phyloP scores from a whole-genome alignment of 192 early-diverging fungal species.

The Chytriomyces hyalinus region DNA sequence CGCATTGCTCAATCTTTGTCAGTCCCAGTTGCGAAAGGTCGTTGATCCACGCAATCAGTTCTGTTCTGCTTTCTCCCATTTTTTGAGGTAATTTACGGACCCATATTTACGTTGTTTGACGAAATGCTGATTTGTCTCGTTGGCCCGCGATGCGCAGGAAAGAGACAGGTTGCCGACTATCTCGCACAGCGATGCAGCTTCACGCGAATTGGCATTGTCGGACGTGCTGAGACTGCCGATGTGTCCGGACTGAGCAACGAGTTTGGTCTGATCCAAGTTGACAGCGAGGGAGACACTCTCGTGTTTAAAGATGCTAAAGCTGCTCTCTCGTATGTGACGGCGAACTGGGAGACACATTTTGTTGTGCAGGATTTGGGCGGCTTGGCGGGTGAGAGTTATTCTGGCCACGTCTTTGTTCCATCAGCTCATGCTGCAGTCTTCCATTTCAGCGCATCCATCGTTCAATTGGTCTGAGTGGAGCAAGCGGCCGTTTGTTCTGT shows the following conservation, averaged over 20 bases:
- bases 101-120: background rate
- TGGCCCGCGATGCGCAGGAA: constrained; percentile 71
- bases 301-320: constrained; percentile 63
- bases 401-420: too few relatives aligned
- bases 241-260: background rate
- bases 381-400: too few relatives aligned
- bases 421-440: constrained; percentile 40
- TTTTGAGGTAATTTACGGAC: background rate
- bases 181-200: constrained; percentile 62
- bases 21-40: constrained; percentile 88
- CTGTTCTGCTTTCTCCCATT: constrained; percentile 60
- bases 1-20: constrained; percentile 94
- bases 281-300: background rate
- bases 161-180: constrained; percentile 64
- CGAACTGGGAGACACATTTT: constrained; percentile 64
- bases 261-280: background rate
- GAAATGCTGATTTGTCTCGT: constrained; percentile 76
- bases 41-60: constrained; percentile 93
- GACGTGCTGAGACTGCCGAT: background rate
- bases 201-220: constrained; percentile 40
- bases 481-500: constrained; percentile 78
- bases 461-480: constrained; percentile 59
- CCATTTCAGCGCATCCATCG: constrained; percentile 71
- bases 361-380: background rate
- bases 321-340: constrained; percentile 71